Evolutionary conservation across 306 rosid genomes (phyloP), one percentile per base, ranked within the genome.

Genomic region (Urtica urens): DNA sequence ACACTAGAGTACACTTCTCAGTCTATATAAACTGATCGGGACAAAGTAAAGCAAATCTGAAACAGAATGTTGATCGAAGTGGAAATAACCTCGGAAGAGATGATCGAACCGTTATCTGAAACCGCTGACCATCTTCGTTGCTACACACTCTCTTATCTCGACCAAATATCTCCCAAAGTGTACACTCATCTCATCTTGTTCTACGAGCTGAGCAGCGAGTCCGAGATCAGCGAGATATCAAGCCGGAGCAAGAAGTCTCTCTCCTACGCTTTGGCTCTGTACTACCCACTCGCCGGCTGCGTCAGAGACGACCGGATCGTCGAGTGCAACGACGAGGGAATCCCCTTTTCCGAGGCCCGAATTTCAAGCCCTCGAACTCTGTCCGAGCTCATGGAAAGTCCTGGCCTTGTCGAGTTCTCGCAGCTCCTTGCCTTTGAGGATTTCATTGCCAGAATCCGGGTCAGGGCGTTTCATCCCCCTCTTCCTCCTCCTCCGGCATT

Each of bases 401-500:
- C 82, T 3, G 23, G 10, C 1, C 79, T 79, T 0, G 20, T 16
- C 4, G 74, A 73, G 31, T 78, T 83, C 17, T 60, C 71, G 55
- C 50, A 51, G 25, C 43, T 79, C 14, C 33, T 76, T 21, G 80
- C 88, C 10, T 77, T 71, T 34, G 63, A 71, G 39, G 30, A 76
- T 1, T 66, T 73, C 3, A 47, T 58, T 2, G 35, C 55, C 60
- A 57, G 71, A 6, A 17, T 57, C 37, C 12, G 38, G 9, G 69
- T 83, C 20, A 78, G 82, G n/a, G n/a, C n/a, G n/a, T n/a, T n/a
- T n/a, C 2, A 66, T 76, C 47, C 94, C 76, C 39, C 56, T 83
- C 26, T 76, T 69, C 25, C 53, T 66, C 3, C 79, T 83, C 3
- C 44, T 87, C 80, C 0, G 82, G 88, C 1, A 51, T n/a, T n/a